Evolutionary conservation across 2,329 filamentous ascomycete genomes (phyloP).

Genomic region (Ceratocystis colombiana): DNA sequence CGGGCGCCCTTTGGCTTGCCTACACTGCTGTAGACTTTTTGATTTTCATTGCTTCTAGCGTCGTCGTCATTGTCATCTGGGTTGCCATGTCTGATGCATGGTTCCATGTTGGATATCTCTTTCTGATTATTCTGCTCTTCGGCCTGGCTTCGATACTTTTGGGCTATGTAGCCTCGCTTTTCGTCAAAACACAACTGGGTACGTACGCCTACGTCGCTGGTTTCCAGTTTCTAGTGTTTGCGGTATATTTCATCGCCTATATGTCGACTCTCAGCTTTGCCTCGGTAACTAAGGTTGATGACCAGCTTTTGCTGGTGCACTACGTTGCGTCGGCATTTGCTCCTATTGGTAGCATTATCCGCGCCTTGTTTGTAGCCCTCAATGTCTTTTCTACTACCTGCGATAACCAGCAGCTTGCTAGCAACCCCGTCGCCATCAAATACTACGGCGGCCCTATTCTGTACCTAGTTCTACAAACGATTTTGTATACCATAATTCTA

Average conservation of each 20-base stretch:
- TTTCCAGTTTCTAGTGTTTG: constrained; percentile 60
- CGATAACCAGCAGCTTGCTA: constrained; percentile 49
- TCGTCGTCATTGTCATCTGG: constrained; percentile 56
- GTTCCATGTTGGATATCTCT: constrained; percentile 73
- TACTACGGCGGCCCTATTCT: constrained; percentile 77
- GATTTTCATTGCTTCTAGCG: constrained; percentile 48
- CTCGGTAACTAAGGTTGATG: constrained; percentile 58
- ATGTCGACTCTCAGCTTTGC: constrained; percentile 65
- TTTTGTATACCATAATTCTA: constrained; percentile 60
- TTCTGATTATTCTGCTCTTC: constrained; percentile 70
- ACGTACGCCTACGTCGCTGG: constrained; percentile 77
- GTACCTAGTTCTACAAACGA: constrained; percentile 65
- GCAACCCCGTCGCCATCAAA: constrained; percentile 58
- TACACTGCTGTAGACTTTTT: constrained; percentile 72
- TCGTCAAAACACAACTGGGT: constrained; percentile 66
- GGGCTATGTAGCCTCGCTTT: constrained; percentile 72
- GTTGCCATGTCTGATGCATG: constrained; percentile 54
- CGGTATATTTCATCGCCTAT: constrained; percentile 63
- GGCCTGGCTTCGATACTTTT: constrained; percentile 67
- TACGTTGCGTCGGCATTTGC: constrained; percentile 65
- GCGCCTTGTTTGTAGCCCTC: constrained; percentile 64
- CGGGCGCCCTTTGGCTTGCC: constrained; percentile 72
- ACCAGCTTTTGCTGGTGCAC: constrained; percentile 56
- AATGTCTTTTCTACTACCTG: constrained; percentile 81
- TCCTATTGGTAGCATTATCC: constrained; percentile 64